These are phyloP conservation scores for Huntiella decipiens DNA, from an alignment of 2,329 filamentous ascomycete species.

Conservation along the genomic window DNA sequence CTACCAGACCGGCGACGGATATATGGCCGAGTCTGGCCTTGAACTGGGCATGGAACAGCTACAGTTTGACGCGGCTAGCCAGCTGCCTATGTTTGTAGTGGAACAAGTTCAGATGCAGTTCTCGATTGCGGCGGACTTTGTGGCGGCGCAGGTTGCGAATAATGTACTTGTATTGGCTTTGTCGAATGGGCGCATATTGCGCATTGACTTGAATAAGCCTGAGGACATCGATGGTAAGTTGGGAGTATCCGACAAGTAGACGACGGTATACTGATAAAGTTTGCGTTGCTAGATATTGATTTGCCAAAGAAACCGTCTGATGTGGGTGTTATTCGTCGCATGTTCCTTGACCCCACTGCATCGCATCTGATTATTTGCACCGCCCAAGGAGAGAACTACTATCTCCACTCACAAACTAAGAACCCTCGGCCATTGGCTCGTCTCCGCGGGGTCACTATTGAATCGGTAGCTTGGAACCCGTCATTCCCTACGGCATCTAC, in stretches of 20 bases:
- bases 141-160: constrained; percentile 89
- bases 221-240: constrained; percentile 75
- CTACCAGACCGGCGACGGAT: constrained; percentile 44
- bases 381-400: constrained; percentile 86
- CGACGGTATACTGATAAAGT: background rate
- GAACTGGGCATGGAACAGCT: constrained; percentile 26
- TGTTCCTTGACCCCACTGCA: constrained; percentile 94
- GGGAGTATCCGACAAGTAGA: background rate
- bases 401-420: constrained; percentile 86
- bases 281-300: constrained; percentile 56
- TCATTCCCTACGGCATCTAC: constrained; percentile 84
- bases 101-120: constrained; percentile 87
- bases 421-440: constrained; percentile 66
- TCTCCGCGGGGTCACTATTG: constrained; percentile 70
- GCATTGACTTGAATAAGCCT: constrained; percentile 83
- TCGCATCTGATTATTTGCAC: constrained; percentile 88
- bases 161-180: constrained; percentile 88
- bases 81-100: constrained; percentile 83
- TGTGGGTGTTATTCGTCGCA: constrained; percentile 76
- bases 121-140: constrained; percentile 84
- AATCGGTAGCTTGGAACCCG: constrained; percentile 88
- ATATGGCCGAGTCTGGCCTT: constrained; percentile 43
- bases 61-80: constrained; percentile 32
- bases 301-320: constrained; percentile 85
- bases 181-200: constrained; percentile 75